A percentile compares a stretch with the other conserved stretches of the same genome.
Conservation (phyloP, 768 basidiomycete genomes). For the Exsudoporus frostii region DNA sequence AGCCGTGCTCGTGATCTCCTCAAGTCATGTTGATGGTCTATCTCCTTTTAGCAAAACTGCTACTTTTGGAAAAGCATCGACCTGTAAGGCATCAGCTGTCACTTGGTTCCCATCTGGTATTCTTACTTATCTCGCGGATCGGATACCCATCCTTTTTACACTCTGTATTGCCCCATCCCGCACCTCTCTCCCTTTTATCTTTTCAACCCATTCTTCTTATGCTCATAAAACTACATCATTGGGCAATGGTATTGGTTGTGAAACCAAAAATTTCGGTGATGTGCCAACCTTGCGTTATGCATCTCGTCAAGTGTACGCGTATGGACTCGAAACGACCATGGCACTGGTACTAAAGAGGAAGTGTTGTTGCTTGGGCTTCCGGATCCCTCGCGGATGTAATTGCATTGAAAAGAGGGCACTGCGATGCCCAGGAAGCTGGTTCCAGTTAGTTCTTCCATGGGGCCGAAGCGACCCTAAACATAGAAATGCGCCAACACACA, state of each 20-base stretch:
- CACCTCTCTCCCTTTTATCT: neutral
- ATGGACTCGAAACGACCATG: neutral
- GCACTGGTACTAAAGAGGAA: neutral
- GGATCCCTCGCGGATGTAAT: neutral
- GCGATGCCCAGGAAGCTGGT: neutral
- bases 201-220: neutral
- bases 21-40: constrained; percentile 46
- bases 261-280: constrained; percentile 6
- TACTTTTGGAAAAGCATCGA: neutral
- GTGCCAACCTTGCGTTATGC: neutral
- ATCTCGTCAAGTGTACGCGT: neutral
- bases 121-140: constrained; percentile 12
- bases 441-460: neutral
- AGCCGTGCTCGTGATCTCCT: constrained; percentile 56
- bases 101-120: neutral
- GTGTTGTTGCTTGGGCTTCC: neutral
- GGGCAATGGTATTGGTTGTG: constrained; percentile 3
- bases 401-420: neutral
- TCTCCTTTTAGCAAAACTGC: neutral
- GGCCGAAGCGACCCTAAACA: neutral
- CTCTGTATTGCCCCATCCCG: neutral
- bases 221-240: neutral
- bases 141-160: constrained; percentile 17
- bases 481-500: too few relatives aligned
- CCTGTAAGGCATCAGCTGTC: neutral